Percentiles rank a stretch among this genome's conserved stretches.
Evolutionary conservation across 805 yeast species (phyloP).

Genomic region (Spathaspora sp.): DNA sequence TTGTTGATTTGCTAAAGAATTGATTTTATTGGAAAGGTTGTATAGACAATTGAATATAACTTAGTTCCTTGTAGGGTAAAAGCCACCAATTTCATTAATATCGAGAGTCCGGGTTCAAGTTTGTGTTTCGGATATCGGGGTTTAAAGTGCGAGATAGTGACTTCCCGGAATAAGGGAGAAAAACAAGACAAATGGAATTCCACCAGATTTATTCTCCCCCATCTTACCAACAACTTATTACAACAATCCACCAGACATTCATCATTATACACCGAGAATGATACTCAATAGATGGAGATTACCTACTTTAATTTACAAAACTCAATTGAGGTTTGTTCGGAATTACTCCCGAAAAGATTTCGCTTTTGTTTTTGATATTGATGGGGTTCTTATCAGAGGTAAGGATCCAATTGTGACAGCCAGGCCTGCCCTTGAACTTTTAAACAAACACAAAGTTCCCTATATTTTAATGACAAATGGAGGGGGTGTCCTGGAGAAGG

Average conservation of each 20-base stretch:
- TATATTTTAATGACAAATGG: constrained; percentile 87
- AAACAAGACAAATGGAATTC: not conserved
- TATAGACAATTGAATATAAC: too few species aligned
- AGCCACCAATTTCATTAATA: too few species aligned
- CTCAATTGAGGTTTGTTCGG: not conserved
- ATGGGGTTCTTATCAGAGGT: constrained; percentile 85
- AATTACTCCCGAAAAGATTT: constrained; percentile 6
- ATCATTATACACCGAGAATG: not conserved
- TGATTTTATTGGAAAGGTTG: too few species aligned
- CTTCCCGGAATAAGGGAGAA: too few species aligned
- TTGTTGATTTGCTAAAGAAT: too few species aligned
- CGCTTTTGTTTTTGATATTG: constrained; percentile 55
- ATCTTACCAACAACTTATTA: not conserved
- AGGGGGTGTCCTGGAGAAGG: constrained; percentile 71
- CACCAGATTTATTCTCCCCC: not conserved
- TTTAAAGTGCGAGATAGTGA: too few species aligned
- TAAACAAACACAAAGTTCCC: constrained; percentile 59
- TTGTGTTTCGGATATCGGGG: too few species aligned
- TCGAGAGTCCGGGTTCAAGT: too few species aligned
- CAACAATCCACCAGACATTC: not conserved
- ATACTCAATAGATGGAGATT: not conserved
- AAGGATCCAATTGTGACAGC: constrained; percentile 64
- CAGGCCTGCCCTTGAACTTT: constrained; percentile 49
- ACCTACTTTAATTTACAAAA: not conserved
- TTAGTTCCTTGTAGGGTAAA: too few species aligned